Evolutionary conservation across 768 basidiomycete species (phyloP).

Genomic region (Russula earlei): DNA sequence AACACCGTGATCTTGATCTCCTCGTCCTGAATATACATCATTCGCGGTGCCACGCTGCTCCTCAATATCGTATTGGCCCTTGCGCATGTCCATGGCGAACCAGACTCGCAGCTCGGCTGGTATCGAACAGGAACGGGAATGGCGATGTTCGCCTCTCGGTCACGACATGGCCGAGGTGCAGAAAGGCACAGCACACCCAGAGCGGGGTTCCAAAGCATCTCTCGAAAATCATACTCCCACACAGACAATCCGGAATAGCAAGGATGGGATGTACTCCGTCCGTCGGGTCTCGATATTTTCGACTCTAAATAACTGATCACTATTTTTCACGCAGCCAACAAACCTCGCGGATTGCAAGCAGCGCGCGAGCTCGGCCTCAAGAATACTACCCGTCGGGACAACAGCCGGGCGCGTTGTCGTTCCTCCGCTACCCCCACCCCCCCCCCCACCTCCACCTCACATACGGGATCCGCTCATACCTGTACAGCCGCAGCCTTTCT

Average conservation of each 20-base stretch:
- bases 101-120: too few species aligned
- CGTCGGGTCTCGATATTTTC: neutral
- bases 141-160: too few species aligned
- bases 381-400: conserved; percentile 82
- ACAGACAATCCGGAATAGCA: too few species aligned
- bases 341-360: conserved; percentile 98
- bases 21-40: neutral
- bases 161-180: too few species aligned
- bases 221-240: too few species aligned
- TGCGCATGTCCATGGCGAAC: too few species aligned
- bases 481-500: neutral
- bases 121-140: too few species aligned
- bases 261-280: conserved; percentile 80
- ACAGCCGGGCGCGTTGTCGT: conserved; percentile 94
- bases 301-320: neutral
- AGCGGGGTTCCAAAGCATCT: too few species aligned
- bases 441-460: neutral
- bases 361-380: conserved; percentile 99
- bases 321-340: conserved; percentile 60
- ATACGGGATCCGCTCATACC: neutral
- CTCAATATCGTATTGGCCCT: too few species aligned
- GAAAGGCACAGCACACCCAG: too few species aligned
- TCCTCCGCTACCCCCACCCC: neutral
- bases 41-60: too few species aligned
- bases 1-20: too few species aligned